A percentile compares a stretch with the other conserved stretches of the same genome.
Conservation (phyloP, 768 basidiomycete species). For the Kwoniella sp. region DNA sequence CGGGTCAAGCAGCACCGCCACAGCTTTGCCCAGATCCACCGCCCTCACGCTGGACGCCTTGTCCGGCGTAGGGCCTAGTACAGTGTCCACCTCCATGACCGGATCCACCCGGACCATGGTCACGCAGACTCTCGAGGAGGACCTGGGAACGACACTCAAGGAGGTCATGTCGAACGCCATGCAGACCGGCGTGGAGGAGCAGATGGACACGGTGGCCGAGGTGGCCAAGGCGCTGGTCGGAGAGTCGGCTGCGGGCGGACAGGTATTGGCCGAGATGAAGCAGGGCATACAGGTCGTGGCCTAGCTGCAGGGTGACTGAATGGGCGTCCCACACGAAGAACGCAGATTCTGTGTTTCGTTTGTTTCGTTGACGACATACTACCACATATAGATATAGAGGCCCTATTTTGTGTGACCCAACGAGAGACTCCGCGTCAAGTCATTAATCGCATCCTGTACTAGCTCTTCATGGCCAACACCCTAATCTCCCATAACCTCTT, state of each 20-base stretch:
- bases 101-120: conserved; percentile 14
- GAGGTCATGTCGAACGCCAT: conserved; percentile 20
- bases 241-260: background rate
- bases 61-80: background rate
- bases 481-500: conserved; percentile 48
- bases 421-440: no score
- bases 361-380: background rate
- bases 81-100: conserved; percentile 1
- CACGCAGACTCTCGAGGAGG: conserved; percentile 16
- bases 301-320: no score
- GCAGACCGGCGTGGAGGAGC: conserved; percentile 23
- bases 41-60: background rate
- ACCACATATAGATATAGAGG: no score
- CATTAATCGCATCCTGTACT: no score
- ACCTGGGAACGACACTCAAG: conserved; percentile 11
- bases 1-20: no score
- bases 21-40: background rate
- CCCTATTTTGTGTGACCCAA: no score
- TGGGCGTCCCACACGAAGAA: no score
- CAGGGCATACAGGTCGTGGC: conserved; percentile 1
- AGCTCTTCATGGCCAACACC: conserved; percentile 39
- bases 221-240: conserved; percentile 10
- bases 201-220: conserved; percentile 16
- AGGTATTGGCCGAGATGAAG: conserved; percentile 1
- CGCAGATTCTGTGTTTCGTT: no score